A percentile compares a stretch with the other conserved stretches of the same genome.
Evolutionary conservation across 2,329 filamentous ascomycete species (phyloP).

Genomic region (Aureobasidium pullulans): DNA sequence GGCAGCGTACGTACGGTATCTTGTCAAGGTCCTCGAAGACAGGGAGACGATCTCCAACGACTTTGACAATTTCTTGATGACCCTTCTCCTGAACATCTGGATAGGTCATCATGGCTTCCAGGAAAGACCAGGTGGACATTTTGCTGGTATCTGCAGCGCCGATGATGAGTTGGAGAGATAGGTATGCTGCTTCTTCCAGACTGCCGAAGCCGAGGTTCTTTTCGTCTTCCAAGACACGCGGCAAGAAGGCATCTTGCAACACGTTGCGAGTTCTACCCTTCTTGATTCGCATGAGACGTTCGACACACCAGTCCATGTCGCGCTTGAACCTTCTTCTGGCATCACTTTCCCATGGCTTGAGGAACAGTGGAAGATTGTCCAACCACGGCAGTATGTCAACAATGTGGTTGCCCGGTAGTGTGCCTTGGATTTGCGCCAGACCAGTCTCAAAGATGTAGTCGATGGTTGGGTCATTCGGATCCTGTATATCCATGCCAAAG

Average conservation of each 20-base stretch:
- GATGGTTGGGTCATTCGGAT: conserved; percentile 5
- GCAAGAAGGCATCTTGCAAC: conserved; percentile 12
- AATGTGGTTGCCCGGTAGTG: conserved; percentile 6
- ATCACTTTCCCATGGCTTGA: conserved; percentile 12
- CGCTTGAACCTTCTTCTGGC: conserved; percentile 2
- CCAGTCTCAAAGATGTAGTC: conserved; percentile 13
- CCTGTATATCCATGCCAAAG: conserved; percentile 9
- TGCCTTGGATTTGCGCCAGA: conserved; percentile 7
- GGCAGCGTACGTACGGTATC: conserved; percentile 48
- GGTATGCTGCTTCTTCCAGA: conserved; percentile 15
- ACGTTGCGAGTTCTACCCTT: conserved; percentile 4
- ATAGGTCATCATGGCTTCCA: conserved; percentile 21
- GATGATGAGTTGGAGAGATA: conserved; percentile 14
- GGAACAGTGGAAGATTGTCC: conserved; percentile 10
- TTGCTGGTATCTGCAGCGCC: conserved; percentile 14
- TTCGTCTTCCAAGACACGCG: conserved; percentile 7
- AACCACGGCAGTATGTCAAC: conserved; percentile 12
- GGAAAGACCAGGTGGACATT: conserved; percentile 8
- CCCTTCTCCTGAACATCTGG: conserved; percentile 26
- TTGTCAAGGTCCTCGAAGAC: conserved; percentile 27
- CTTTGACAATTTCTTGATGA: conserved; percentile 26
- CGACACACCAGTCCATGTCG: conserved; percentile 3
- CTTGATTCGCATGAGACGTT: conserved; percentile 12
- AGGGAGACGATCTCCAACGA: conserved; percentile 22
- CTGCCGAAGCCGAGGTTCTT: conserved; percentile 14